phyloP scores from a whole-genome alignment of 768 basidiomycete genomes.

The Xanthoconium purpureum region DNA sequence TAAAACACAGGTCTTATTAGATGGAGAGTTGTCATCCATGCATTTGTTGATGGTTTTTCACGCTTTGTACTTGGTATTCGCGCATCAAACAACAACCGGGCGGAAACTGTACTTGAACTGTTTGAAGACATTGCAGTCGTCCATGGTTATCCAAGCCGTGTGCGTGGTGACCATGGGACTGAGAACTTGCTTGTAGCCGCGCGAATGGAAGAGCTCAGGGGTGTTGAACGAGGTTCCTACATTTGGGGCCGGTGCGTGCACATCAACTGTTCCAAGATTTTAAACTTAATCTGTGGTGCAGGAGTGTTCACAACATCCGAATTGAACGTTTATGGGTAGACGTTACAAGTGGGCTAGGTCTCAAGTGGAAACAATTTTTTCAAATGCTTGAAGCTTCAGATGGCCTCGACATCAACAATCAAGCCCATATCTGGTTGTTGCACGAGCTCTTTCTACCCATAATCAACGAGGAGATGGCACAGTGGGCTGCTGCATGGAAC shows the following conservation, averaged over 20 bases:
- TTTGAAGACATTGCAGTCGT: neutral
- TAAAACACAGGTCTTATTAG: neutral
- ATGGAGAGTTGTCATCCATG: neutral
- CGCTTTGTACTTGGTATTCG: neutral
- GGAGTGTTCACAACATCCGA: neutral
- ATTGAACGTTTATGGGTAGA: neutral
- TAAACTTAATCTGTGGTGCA: too few species aligned
- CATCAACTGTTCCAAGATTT: too few species aligned
- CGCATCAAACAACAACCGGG: neutral
- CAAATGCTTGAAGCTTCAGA: neutral
- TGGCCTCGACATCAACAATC: neutral
- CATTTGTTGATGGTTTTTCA: neutral
- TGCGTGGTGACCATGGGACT: neutral
- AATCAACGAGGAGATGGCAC: neutral
- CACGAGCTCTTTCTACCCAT: neutral
- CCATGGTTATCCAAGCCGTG: neutral
- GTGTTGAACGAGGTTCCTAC: neutral
- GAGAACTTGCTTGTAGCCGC: neutral
- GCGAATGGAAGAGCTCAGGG: neutral
- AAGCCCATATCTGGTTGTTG: neutral
- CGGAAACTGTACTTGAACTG: neutral
- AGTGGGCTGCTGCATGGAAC: neutral
- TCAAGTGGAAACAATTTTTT: neutral
- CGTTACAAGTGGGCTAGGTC: neutral
- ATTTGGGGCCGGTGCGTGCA: neutral